These are phyloP conservation scores for Cercospora sp. DNA, from an alignment of 2,329 filamentous ascomycete genomes.

Conservation along the genomic window DNA sequence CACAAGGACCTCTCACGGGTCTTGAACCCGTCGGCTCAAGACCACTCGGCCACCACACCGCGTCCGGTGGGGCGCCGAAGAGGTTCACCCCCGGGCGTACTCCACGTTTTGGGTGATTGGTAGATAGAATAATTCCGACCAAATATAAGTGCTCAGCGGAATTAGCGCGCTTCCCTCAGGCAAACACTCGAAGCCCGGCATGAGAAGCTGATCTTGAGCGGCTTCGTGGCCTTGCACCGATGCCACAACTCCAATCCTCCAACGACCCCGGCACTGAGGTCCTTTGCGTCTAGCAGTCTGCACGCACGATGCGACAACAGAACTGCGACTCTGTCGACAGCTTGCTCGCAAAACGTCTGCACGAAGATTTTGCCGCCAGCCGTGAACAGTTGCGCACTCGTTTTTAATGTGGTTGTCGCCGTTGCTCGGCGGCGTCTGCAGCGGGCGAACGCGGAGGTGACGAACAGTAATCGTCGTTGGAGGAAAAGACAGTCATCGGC, in stretches of 20 bases:
- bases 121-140: neutral
- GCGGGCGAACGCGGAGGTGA: neutral
- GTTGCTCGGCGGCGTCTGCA: slow-evolving; percentile 14
- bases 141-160: neutral
- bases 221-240: neutral
- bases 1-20: too few species aligned
- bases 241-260: neutral
- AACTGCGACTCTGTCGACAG: neutral
- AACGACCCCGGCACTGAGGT: neutral
- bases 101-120: neutral
- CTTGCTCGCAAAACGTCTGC: neutral
- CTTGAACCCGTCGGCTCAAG: neutral
- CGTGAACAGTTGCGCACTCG: neutral
- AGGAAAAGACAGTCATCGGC: neutral
- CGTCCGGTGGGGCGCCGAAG: neutral
- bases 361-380: neutral
- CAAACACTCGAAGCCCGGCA: neutral
- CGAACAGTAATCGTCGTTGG: neutral
- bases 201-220: neutral
- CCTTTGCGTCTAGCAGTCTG: neutral
- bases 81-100: neutral
- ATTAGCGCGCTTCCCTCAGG: neutral
- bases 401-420: neutral
- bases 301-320: neutral
- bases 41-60: neutral